Base-by-base conservation (phyloP, 768 basidiomycete genomes). In the Pisolithus sp. region DNA sequence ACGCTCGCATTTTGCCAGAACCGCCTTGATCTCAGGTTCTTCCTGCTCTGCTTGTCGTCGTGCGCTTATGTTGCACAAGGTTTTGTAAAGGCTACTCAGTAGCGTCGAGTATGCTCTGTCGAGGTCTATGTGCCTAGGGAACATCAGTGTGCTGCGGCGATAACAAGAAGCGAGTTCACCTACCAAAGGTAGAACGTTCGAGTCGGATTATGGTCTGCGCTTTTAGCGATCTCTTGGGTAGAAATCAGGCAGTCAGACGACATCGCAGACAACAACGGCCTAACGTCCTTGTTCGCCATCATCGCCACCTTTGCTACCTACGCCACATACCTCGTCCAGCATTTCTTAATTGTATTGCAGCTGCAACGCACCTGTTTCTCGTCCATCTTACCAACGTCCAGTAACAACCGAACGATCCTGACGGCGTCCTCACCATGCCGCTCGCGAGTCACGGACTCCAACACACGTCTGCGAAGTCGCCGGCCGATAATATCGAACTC, bases 111-210 rank as follows among this genome's bases (percentile, higher is more conserved):
- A 91, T 9, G 89, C 88, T 63, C 92, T 89, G 34, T 79, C 73
- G 8, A 90, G 76, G 70, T 97, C 92, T 48, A 96, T 87, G 66
- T 86, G 86, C 95, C 94, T 96, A 51, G 58, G 61, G 40, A 61
- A 59, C 52, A 57, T 38, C 49, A 58, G 21, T 12, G 40, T 47
- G 34, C 34, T 41, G 57, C 15, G 26, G 40, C 26, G 7, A 41
- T 46, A 20, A 24, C 46, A 17, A 15, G 26, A 18, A 28, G 18
- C 23, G 46, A 46, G 36, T 3, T 8, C 30, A 59, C 75, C 30
- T 53, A 92, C 95, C 95, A 98, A 30, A 97, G 80, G 71, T 90
- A 97, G 66, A 93, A 89, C 45, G 86, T 93, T 23, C 92, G 78
- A 0, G 85, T 80, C 4, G 93, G 89, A 66, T 91, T 90, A 45